These are phyloP conservation scores for Ottelia alismoides DNA, from an alignment of 106 monocot species.

Conservation along the genomic window DNA sequence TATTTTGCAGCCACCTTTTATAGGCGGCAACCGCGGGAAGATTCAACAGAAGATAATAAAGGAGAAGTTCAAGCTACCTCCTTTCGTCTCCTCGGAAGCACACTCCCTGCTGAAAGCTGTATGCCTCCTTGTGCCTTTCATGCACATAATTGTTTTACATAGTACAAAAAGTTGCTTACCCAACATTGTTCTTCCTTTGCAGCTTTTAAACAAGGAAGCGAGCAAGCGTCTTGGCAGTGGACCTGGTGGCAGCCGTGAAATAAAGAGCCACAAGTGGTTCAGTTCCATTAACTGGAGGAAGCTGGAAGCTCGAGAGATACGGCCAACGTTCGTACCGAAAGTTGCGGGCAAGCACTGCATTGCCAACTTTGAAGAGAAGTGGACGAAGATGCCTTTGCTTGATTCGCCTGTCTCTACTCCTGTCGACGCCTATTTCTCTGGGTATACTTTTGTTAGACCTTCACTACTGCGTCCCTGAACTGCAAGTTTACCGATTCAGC, in stretches of 20 bases:
- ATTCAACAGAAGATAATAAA: constrained; percentile 89
- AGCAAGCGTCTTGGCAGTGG: constrained; percentile 74
- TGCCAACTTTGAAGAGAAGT: constrained; percentile 83
- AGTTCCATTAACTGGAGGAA: constrained; percentile 81
- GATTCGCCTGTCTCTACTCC: constrained; percentile 89
- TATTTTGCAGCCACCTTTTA: constrained; percentile 76
- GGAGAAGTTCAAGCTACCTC: constrained; percentile 89
- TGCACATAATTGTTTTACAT: no score
- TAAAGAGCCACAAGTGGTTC: constrained; percentile 95
- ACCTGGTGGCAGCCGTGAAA: constrained; percentile 52
- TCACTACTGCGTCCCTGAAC: constrained; percentile 18
- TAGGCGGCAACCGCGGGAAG: constrained; percentile 58
- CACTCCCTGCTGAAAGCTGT: constrained; percentile 89
- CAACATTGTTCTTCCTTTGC: no score
- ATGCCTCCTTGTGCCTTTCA: no score
- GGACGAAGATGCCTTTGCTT: constrained; percentile 60
- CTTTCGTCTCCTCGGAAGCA: constrained; percentile 69
- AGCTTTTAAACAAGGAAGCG: constrained; percentile 90
- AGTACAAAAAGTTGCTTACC: no score
- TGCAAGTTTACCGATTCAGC: no score
- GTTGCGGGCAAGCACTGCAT: constrained; percentile 60
- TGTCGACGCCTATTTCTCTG: constrained; percentile 37
- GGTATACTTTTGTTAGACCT: constrained; percentile 75
- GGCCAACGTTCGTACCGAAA: constrained; percentile 67
- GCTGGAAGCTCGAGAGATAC: constrained; percentile 55